Percentiles rank a stretch among this genome's conserved stretches.
Conservation (phyloP, 345 rosid genomes). For the Iberis pinnata region DNA sequence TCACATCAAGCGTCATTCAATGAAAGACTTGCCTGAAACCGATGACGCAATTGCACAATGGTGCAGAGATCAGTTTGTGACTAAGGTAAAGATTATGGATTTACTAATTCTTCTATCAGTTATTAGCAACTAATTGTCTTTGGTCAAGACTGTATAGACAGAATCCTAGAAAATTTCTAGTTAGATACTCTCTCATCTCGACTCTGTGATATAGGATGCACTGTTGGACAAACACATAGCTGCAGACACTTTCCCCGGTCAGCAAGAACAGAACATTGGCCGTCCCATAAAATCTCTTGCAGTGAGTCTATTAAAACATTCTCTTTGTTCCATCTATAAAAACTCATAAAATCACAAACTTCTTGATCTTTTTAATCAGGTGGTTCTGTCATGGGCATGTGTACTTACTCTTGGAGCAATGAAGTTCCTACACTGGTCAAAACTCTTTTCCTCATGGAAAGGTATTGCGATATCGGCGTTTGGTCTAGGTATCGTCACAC, state of each 20-base stretch:
- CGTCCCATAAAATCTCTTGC: slow-evolving; percentile 64
- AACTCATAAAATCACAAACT: slow-evolving; percentile 4
- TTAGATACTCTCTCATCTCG: background rate
- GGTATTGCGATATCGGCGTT: slow-evolving; percentile 47
- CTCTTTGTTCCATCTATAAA: slow-evolving; percentile 1
- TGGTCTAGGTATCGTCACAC: slow-evolving; percentile 49
- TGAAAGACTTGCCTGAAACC: slow-evolving; percentile 83
- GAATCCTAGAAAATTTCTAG: background rate
- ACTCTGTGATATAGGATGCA: slow-evolving; percentile 45
- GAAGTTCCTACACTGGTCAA: slow-evolving; percentile 57
- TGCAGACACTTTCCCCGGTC: slow-evolving; percentile 57
- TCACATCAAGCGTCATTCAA: slow-evolving; percentile 60
- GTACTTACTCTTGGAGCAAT: slow-evolving; percentile 44
- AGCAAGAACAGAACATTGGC: slow-evolving; percentile 53
- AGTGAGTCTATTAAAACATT: slow-evolving; percentile 38
- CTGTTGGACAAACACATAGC: slow-evolving; percentile 65
- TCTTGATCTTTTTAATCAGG: slow-evolving; percentile 39
- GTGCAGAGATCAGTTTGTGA: slow-evolving; percentile 84
- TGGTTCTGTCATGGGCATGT: slow-evolving; percentile 53
- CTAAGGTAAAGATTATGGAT: slow-evolving; percentile 49
- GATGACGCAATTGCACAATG: slow-evolving; percentile 85
- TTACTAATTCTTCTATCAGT: background rate
- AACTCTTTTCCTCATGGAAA: slow-evolving; percentile 78
- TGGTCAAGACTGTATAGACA: background rate
- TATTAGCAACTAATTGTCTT: background rate